phyloP scores from a whole-genome alignment of 768 basidiomycete species.

The Psilocybe azurescens region DNA sequence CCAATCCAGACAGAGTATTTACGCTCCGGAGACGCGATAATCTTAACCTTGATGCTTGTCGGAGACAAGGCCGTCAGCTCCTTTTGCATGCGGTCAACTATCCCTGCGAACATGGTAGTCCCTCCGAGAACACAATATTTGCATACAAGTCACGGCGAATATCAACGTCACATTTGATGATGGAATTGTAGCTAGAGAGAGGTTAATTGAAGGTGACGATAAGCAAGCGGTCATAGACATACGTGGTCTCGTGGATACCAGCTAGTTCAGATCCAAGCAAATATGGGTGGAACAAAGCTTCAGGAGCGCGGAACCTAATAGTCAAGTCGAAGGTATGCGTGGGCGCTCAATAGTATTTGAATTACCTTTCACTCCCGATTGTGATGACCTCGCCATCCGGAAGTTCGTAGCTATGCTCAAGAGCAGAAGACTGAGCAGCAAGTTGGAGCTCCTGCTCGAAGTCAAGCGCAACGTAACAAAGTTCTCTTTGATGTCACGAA shows the following conservation, averaged over 20 bases:
- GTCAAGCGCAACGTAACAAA: constrained; percentile 94
- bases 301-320: constrained; percentile 87
- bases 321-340: background rate
- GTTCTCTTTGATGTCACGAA: constrained; percentile 97
- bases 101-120: constrained; percentile 96
- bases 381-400: constrained; percentile 95
- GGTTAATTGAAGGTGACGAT: background rate
- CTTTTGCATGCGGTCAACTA: constrained; percentile 95
- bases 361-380: constrained; percentile 90
- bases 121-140: constrained; percentile 87
- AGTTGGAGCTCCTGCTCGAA: constrained; percentile 94
- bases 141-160: constrained; percentile 81
- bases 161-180: constrained; percentile 87
- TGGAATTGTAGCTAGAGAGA: constrained; percentile 67
- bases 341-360: constrained; percentile 35
- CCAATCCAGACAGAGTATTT: background rate
- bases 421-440: constrained; percentile 83
- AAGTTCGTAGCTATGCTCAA: constrained; percentile 93
- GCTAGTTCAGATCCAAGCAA: constrained; percentile 88
- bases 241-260: constrained; percentile 93
- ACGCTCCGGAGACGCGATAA: constrained; percentile 31
- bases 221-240: constrained; percentile 21
- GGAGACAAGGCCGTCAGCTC: constrained; percentile 86
- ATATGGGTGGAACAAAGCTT: constrained; percentile 92
- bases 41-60: constrained; percentile 94